These are phyloP conservation scores for Saturnispora hagleri DNA, from an alignment of 805 yeast genomes.

Conservation along the genomic window DNA sequence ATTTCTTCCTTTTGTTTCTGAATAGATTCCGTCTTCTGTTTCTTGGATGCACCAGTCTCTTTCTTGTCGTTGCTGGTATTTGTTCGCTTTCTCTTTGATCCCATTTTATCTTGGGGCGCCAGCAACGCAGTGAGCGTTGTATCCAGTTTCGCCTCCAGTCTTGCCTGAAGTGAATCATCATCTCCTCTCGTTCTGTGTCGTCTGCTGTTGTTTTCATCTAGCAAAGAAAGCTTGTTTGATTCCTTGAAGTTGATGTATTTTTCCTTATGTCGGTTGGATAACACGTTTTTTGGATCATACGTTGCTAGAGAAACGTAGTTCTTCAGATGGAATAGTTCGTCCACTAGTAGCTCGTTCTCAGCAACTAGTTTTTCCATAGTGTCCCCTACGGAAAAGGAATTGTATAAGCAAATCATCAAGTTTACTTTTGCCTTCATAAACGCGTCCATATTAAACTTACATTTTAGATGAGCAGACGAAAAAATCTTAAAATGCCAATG, in stretches of 20 bases:
- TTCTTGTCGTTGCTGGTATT: not conserved
- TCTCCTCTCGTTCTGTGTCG: not conserved
- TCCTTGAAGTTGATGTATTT: conserved; percentile 8
- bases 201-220: not conserved
- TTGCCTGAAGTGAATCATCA: not conserved
- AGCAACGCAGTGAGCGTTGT: not conserved
- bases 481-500: not conserved
- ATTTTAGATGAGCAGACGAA: not conserved
- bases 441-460: not conserved
- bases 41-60: not conserved
- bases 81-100: not conserved
- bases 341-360: conserved; percentile 39
- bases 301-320: conserved; percentile 53
- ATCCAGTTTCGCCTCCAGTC: not conserved
- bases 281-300: conserved; percentile 32
- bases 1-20: not conserved
- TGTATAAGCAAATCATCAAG: not conserved
- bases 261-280: conserved; percentile 14
- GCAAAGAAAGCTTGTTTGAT: conserved; percentile 1
- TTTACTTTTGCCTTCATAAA: not conserved
- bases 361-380: conserved; percentile 4
- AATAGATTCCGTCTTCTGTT: not conserved
- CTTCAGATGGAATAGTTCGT: conserved; percentile 55
- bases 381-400: not conserved
- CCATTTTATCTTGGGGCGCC: not conserved